A percentile compares a stretch with the other conserved stretches of the same genome.
Conservation (phyloP, 1,284 basidiomycete species). For the Stereum hirsutum region DNA sequence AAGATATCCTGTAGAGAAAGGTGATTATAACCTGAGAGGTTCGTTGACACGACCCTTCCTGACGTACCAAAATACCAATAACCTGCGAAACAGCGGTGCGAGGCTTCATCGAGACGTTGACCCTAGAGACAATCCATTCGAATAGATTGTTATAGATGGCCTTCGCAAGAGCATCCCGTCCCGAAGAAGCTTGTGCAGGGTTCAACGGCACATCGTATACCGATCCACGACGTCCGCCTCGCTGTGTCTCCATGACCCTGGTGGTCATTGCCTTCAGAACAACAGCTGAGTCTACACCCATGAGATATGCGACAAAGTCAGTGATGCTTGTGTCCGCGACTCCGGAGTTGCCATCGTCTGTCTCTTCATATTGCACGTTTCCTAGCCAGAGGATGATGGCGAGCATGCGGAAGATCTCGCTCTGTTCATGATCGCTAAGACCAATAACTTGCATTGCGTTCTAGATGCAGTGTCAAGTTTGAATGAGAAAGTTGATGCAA, state of each 20-base stretch:
- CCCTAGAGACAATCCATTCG: constrained; percentile 97
- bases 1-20: constrained; percentile 74
- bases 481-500: neutral
- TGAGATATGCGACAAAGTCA: constrained; percentile 92
- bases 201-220: constrained; percentile 97
- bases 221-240: constrained; percentile 88
- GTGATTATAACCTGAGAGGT: constrained; percentile 1
- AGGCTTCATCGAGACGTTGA: constrained; percentile 96
- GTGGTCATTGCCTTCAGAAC: constrained; percentile 86
- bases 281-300: constrained; percentile 76
- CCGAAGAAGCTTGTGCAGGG: constrained; percentile 82
- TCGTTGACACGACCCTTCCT: neutral
- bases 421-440: constrained; percentile 77
- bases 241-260: constrained; percentile 87
- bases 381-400: constrained; percentile 95
- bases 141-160: constrained; percentile 99
- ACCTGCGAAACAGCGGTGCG: constrained; percentile 70
- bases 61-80: constrained; percentile 82
- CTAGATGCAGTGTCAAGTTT: no score
- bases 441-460: constrained; percentile 95
- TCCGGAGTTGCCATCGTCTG: constrained; percentile 82
- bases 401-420: constrained; percentile 90
- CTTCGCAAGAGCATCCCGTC: constrained; percentile 90
- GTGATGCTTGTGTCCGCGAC: constrained; percentile 85
- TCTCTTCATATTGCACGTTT: constrained; percentile 86